Evolutionary conservation across 2,329 filamentous ascomycete species (phyloP), one percentile per base, ranked within the genome.

Genomic region (Microcyclospora pomicola): DNA sequence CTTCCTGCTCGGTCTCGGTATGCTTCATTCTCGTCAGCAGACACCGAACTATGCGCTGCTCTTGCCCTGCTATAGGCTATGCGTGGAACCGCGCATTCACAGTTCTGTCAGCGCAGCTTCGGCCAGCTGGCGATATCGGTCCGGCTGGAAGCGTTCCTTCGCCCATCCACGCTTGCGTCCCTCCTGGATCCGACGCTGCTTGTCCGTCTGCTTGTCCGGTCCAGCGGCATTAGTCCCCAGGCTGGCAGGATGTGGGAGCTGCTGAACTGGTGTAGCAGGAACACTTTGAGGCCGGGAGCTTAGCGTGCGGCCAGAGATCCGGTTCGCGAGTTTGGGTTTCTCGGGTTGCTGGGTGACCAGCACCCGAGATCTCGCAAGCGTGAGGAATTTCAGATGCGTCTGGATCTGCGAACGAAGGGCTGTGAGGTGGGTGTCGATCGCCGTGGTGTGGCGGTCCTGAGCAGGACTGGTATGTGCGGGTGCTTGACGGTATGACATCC

Each of bases 351-450:
- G 30, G 30, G 30, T 9, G 14, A 31, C 9, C 12, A 31, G 30
- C 4, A 15, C 9, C 9, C 14, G 30, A 9, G 30, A 31, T 33
- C 48, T 48, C 11, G 39, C 55, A 13, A 42, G 54, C 41, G 41
- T 57, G 43, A 50, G 56, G 40, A 43, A 53, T 37, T 34, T 52
- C 52, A 45, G 58, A 56, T 49, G 63, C 42, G 38, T 59, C 36
- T 42, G 54, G 42, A 48, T 49, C 51, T 49, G 62, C 41, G 36
- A 53, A 43, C 40, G 43, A 41, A 58, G 44, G n/a, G 46, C 49
- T 10, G 33, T 14, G 10, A 56, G 31, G 30, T 57, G 50, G 2
- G 43, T 41, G 3, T 30, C 36, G 40, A 45, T 31, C 30, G 30
- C 30, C 4, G 5, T 31, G 19, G 19, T 24, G 19, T 24, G 19